Percentiles rank a stretch among this genome's conserved stretches.
Evolutionary conservation across 345 rosid species (phyloP).

Genomic region (Litchi chinensis): DNA sequence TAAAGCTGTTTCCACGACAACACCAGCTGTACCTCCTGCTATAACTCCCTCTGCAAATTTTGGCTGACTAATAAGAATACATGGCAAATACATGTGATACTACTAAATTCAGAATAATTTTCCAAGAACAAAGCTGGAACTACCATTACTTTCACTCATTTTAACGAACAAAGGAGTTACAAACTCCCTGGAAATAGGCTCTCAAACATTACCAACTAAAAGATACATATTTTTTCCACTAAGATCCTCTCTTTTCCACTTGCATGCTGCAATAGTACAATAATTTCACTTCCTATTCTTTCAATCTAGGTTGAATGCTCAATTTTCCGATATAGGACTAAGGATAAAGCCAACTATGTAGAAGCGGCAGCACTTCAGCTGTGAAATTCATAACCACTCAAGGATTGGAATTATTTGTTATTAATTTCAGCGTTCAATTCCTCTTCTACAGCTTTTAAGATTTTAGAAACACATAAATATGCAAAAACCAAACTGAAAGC

Average conservation of each 20-base stretch:
- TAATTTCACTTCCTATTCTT: not conserved
- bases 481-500: not conserved
- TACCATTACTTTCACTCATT: not conserved
- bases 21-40: constrained; percentile 97
- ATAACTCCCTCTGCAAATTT: constrained; percentile 77
- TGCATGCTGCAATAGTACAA: not conserved
- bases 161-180: not conserved
- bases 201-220: not conserved
- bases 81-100: not conserved
- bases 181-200: not conserved
- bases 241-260: not conserved
- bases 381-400: not conserved
- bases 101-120: not conserved
- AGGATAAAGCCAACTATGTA: not conserved
- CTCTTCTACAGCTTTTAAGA: not conserved
- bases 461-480: not conserved
- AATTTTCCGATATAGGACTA: not conserved
- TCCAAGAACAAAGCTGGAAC: not conserved
- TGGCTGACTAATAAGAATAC: constrained; percentile 12
- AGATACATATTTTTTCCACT: not conserved
- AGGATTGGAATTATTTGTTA: not conserved
- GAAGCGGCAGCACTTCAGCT: not conserved
- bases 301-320: not conserved
- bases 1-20: constrained; percentile 89
- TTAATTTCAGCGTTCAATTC: not conserved